These are phyloP conservation scores for Ogataea salicorniae DNA, from an alignment of 805 yeast species.

Conservation along the genomic window DNA sequence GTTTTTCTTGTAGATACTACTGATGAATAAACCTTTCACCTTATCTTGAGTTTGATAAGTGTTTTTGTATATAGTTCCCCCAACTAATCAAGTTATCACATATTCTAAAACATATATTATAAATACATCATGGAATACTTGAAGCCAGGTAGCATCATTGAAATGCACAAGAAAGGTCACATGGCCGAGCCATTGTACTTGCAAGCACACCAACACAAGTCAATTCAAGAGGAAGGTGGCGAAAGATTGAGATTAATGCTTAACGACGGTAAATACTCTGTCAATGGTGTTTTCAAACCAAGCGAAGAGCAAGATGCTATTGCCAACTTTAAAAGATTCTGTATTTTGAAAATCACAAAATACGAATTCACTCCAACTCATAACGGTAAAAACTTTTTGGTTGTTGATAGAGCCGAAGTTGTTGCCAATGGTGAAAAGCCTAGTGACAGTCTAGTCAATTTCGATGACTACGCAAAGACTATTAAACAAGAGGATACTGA, in stretches of 20 bases:
- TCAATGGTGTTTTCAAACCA: constrained; percentile 51
- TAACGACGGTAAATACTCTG: constrained; percentile 46
- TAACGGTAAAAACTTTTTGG: constrained; percentile 25
- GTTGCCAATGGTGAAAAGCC: constrained; percentile 34
- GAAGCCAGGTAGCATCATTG: constrained; percentile 19
- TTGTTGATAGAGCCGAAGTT: constrained; percentile 24
- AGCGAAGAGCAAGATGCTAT: constrained; percentile 28
- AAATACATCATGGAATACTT: constrained; percentile 14
- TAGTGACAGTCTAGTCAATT: constrained; percentile 10
- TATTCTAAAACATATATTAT: neutral
- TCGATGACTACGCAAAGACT: constrained; percentile 54
- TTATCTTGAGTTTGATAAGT: neutral
- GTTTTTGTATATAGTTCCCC: neutral
- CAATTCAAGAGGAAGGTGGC: constrained; percentile 34
- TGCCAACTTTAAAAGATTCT: constrained; percentile 23
- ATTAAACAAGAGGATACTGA: constrained; percentile 11
- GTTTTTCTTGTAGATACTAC: no score
- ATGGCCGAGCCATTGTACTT: constrained; percentile 18
- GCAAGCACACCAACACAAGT: constrained; percentile 29
- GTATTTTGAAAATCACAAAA: constrained; percentile 19
- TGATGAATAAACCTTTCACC: no score
- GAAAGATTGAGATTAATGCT: constrained; percentile 42
- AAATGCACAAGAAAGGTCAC: constrained; percentile 20
- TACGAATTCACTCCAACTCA: constrained; percentile 22
- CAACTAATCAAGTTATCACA: neutral